Evolutionary conservation across 2,329 filamentous ascomycete genomes (phyloP), one percentile per base, ranked within the genome.

Genomic region (Biscogniauxia marginata): DNA sequence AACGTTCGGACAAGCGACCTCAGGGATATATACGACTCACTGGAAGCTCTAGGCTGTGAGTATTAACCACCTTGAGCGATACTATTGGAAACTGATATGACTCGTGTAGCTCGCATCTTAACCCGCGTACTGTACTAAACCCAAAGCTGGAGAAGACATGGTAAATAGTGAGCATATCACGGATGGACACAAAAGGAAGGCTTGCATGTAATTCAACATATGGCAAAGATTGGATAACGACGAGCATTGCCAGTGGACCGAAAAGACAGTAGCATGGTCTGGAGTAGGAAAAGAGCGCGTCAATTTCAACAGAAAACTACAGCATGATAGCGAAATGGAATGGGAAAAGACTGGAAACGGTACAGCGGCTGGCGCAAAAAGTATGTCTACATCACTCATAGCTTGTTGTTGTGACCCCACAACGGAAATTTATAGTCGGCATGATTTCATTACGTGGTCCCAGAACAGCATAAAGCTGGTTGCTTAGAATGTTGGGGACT

Each of bases 21-120:
- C 72, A 93, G 91, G 76, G 87, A 91, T 58, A 85, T 99, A 53
- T 91, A 89, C 64, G 88, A 93, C 65, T 87, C 83, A 67, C 80
- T 99, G 43, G 92, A 98, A 73, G 84, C 82, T 57, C 81, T 97
- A 61, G 86, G 82, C 75, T 93, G 89, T 91, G 83, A 80, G 88
- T 77, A 49, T 46, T 25, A 7, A 34, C 20, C 20, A 34, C 13
- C 22, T 45, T 39, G 21, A n/a, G 46, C 50, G 24, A 44, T 23
- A 45, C 4, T 21, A 24, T 22, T 51, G 5, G 22, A 48, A 25
- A 47, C 62, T 69, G 60, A 69, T 55, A n/a, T 18, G 19, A 30
- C 7, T 34, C 19, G n/a, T 48, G 49, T 45, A 71, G 68, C 74
- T 57, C 69, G 72, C 49, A 72, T 76, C 50, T 54, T 72, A 60